A percentile compares a stretch with the other conserved stretches of the same genome.
phyloP scores from a whole-genome alignment of 2,329 filamentous ascomycete species.

The Stagonosporopsis chrysanthemi region DNA sequence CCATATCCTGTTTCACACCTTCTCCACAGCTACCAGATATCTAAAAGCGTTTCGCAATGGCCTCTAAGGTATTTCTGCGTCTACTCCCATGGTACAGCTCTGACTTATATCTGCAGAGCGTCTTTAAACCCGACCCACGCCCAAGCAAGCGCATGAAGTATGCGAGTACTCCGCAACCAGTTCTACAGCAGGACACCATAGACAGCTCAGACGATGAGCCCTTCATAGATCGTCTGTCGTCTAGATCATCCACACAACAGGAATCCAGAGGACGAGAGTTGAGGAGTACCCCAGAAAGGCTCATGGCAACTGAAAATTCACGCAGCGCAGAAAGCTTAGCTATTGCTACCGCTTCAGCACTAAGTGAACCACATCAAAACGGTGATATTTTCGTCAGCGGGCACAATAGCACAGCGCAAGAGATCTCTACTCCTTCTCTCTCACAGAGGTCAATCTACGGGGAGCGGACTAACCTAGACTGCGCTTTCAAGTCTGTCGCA shows the following conservation, averaged over 20 bases:
- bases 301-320: background rate
- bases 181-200: background rate
- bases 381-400: background rate
- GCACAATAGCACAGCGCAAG: background rate
- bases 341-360: background rate
- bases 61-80: too few relatives aligned
- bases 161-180: background rate
- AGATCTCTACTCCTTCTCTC: background rate
- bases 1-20: too few relatives aligned
- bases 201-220: background rate
- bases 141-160: background rate
- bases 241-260: background rate
- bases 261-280: background rate
- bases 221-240: background rate
- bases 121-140: too few relatives aligned
- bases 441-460: background rate
- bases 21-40: too few relatives aligned
- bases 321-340: background rate
- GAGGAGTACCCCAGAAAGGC: background rate
- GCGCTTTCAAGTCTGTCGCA: background rate
- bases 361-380: background rate
- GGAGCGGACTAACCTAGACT: background rate
- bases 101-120: too few relatives aligned
- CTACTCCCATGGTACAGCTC: too few relatives aligned
- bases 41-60: too few relatives aligned